phyloP scores from a whole-genome alignment of 352 stramenopile genomes.

The Blastocystis sp. region DNA sequence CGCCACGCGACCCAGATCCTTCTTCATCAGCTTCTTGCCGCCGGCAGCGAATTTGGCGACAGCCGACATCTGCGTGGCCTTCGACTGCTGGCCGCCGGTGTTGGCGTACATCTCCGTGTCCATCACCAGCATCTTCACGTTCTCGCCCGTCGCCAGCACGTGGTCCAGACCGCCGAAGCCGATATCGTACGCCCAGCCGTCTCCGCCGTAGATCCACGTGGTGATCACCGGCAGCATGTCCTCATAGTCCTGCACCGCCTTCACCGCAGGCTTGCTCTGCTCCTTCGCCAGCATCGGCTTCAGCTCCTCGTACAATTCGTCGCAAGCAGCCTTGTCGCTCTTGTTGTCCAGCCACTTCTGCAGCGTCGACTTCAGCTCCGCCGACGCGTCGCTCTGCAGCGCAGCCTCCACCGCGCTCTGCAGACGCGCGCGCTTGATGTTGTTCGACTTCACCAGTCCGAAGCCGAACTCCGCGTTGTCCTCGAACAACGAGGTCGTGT shows the following conservation, averaged over 20 bases:
- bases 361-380: constrained; percentile 62
- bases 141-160: constrained; percentile 64
- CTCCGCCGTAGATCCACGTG: constrained; percentile 66
- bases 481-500: constrained; percentile 63
- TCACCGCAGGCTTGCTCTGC: constrained; percentile 58
- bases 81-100: constrained; percentile 27
- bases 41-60: constrained; percentile 8
- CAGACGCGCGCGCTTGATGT: constrained; percentile 62
- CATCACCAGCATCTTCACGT: constrained; percentile 68
- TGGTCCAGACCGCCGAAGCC: constrained; percentile 66
- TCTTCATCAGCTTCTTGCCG: not conserved
- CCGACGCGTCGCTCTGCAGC: constrained; percentile 47
- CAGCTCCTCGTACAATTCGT: constrained; percentile 62
- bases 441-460: constrained; percentile 63
- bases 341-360: constrained; percentile 65
- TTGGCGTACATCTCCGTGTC: constrained; percentile 67
- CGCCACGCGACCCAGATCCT: constrained; percentile 7
- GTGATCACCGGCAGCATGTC: constrained; percentile 66
- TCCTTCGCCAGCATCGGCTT: constrained; percentile 50
- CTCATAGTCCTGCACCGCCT: constrained; percentile 62
- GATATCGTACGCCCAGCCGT: constrained; percentile 69
- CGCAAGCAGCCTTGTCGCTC: constrained; percentile 64
- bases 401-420: constrained; percentile 60
- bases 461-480: constrained; percentile 65
- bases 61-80: constrained; percentile 13